Conservation (phyloP, 768 basidiomycete genomes). For the Tylopilus sp. region DNA sequence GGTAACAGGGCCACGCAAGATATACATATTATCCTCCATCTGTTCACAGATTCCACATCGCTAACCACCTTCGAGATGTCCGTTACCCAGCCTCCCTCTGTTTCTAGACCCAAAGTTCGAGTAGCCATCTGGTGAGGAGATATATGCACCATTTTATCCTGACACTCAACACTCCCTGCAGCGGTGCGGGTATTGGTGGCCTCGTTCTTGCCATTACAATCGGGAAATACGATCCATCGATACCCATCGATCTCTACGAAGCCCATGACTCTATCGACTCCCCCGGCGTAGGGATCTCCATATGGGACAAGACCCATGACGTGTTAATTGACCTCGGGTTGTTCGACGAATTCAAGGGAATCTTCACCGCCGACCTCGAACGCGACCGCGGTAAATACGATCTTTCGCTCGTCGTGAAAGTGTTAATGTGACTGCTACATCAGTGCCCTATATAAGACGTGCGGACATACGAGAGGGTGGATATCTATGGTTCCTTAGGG, state of each 20-base stretch:
- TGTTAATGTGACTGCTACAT: conserved; percentile 23
- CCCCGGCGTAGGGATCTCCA: conserved; percentile 40
- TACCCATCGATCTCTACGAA: conserved; percentile 47
- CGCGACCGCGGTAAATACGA: conserved; percentile 11
- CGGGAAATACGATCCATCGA: conserved; percentile 25
- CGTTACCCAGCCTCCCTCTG: not conserved
- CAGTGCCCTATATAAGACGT: conserved; percentile 4
- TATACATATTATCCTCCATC: not conserved
- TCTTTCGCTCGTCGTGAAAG: conserved; percentile 2
- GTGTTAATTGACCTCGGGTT: conserved; percentile 43
- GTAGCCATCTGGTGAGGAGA: conserved; percentile 21
- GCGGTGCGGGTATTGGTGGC: conserved; percentile 42
- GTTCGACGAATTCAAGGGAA: conserved; percentile 30
- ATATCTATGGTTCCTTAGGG: conserved; percentile 25
- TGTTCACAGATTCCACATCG: not conserved
- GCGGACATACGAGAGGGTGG: conserved; percentile 33
- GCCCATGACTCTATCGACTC: conserved; percentile 38
- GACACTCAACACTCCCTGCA: conserved; percentile 4
- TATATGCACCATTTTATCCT: not conserved
- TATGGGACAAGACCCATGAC: conserved; percentile 46
- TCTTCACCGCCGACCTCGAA: conserved; percentile 13
- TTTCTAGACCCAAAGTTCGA: conserved; percentile 9
- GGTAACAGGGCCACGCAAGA: not conserved
- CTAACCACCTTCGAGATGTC: not conserved
- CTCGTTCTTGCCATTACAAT: conserved; percentile 42